Evolutionary conservation across 2,329 filamentous ascomycete genomes (phyloP), one percentile per base, ranked within the genome.

Genomic region (Mycosphaerelloides madeirae): DNA sequence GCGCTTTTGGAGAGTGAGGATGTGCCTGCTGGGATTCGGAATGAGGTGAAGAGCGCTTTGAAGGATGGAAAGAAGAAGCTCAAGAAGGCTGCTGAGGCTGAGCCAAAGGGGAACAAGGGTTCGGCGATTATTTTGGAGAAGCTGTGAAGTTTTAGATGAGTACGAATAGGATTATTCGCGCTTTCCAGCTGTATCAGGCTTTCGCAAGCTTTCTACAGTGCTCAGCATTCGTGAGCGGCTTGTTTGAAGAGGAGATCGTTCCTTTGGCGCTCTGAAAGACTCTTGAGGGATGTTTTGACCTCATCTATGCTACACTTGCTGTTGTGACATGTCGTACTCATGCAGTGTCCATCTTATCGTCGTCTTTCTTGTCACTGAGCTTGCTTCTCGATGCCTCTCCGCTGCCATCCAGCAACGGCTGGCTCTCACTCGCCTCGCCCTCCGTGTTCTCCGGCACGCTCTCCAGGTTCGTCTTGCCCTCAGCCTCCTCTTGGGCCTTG

Each of bases 401-500:
- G 15, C 52, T 55, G 16, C 50, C 50, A 39, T 58, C 55, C 22
- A 61, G 46, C 43, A 60, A 68, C 36, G 83, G 80, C 62, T 81
- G 74, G 46, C 69, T 71, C 62, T 75, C 73, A 35, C 80, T 78
- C 19, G 77, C 75, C 66, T 88, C 85, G 25, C 56, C 57, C 61
- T 76, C 73, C 39, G 79, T 77, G 28, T 77, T 77, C 67, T 62
- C 59, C 58, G 88, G 83, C 63, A 97, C 88, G 36, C 81, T 81
- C 61, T 89, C 88, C 55, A 97, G 74, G 35, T 81, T 80, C 33
- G 80, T 80, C 72, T 90, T 91, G 56, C 81, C 80, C 42, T 85
- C 78, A 33, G 80, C 78, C 56, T 76, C 79, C 29, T 73, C 68
- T 48, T 81, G 78, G 56, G 87, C 84, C 57, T 87, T 84, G 52